Base-by-base conservation (phyloP, 768 basidiomycete species). In the Heimioporus sp. region DNA sequence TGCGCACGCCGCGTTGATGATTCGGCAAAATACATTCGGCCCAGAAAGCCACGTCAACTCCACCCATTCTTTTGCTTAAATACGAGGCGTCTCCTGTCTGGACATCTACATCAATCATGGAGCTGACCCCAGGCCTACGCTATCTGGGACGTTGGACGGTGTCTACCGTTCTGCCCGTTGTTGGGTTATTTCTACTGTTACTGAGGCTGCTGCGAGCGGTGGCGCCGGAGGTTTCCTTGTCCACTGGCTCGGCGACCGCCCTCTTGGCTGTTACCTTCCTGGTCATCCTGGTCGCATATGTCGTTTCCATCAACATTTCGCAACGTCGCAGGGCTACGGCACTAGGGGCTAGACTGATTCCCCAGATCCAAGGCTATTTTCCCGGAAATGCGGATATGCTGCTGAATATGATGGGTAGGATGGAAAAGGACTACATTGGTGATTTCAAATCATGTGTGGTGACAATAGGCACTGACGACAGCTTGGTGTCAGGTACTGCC, bases 341-440 rank as follows among this genome's bases (percentile, higher is more conserved):
- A 3, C 37, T 47, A 35, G 65, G 68, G 0, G 71, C 71, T 16
- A 57, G 67, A 32, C 15, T 55, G 31, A 46, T 69, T n/a, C 73
- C 74, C 20, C 55, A 53, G 2, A 58, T 68, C 35, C 54, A 46
- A n/a, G 73, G 76, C 12, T 52, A 55, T 38, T 52, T 60, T 51
- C 64, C 66, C 5, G 75, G 43, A 43, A 16, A 30, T 20, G 39
- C 20, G 39, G 39, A 40, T 12, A 20, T 35, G 12, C 12, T 35
- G 34, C 12, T 35, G 10, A 35, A 11, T 35, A 4, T 11, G 15
- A 11, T 11, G 12, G 2, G 34, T 0, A 35, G 34, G 34, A 12
- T 11, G 10, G 7, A 35, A 35, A 35, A 7, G 34, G 34, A 35
- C 10, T 35, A 35, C 34, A 35, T 35, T 12, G 34, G 34, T 35